phyloP scores from a whole-genome alignment of 2,329 filamentous ascomycete genomes.

The Diaporthe sp. region DNA sequence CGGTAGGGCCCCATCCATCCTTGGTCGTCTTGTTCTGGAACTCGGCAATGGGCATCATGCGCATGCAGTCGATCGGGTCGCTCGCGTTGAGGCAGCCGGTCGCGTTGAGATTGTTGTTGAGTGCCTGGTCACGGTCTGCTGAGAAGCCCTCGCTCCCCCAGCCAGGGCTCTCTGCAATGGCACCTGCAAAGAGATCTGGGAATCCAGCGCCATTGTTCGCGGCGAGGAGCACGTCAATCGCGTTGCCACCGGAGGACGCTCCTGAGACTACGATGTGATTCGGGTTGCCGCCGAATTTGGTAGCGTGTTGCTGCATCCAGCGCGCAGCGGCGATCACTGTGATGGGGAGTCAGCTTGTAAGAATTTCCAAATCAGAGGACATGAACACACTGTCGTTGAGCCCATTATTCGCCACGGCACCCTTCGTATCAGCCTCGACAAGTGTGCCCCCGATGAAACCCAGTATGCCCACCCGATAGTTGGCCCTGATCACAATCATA shows the following conservation, averaged over 20 bases:
- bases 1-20: slow-evolving; percentile 25
- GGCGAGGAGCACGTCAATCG: slow-evolving; percentile 29
- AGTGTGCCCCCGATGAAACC: slow-evolving; percentile 29
- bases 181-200: slow-evolving; percentile 24
- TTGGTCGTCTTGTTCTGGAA: slow-evolving; percentile 27
- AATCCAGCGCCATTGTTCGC: slow-evolving; percentile 30
- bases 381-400: slow-evolving; percentile 21
- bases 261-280: slow-evolving; percentile 30
- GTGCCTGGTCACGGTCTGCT: slow-evolving; percentile 12
- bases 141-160: slow-evolving; percentile 21
- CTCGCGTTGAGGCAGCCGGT: slow-evolving; percentile 22
- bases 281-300: slow-evolving; percentile 31
- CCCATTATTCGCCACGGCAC: slow-evolving; percentile 23
- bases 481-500: slow-evolving; percentile 28
- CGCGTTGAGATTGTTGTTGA: slow-evolving; percentile 23
- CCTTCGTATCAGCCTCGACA: slow-evolving; percentile 25
- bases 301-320: slow-evolving; percentile 29
- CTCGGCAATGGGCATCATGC: slow-evolving; percentile 28
- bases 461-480: slow-evolving; percentile 31
- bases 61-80: slow-evolving; percentile 29
- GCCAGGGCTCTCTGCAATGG: slow-evolving; percentile 29
- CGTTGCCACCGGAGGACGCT: slow-evolving; percentile 21
- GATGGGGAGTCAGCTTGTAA: not conserved
- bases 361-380: not conserved
- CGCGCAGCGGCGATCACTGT: slow-evolving; percentile 26